Percentiles rank a stretch among this genome's conserved stretches.
These are phyloP conservation scores for Xylaria sp. DNA, from an alignment of 2,329 filamentous ascomycete species.

Conservation along the genomic window DNA sequence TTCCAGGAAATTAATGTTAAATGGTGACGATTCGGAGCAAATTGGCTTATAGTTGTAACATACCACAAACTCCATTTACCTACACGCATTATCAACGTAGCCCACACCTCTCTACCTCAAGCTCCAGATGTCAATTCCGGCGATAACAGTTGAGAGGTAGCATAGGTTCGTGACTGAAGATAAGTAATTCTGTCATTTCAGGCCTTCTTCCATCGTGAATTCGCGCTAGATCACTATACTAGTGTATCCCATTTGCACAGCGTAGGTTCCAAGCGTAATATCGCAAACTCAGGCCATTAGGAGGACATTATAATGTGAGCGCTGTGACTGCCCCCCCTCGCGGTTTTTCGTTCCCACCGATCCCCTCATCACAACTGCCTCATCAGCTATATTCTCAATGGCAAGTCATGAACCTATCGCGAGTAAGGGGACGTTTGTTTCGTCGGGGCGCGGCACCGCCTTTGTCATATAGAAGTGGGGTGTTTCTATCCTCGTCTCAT, in stretches of 20 bases:
- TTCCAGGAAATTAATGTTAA: not conserved
- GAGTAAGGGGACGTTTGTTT: not conserved
- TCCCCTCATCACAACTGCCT: too few species aligned
- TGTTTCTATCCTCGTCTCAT: not conserved
- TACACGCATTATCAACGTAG: not conserved
- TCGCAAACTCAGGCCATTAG: not conserved
- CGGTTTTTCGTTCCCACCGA: too few species aligned
- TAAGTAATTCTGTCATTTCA: not conserved
- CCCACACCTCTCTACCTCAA: not conserved
- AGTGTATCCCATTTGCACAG: not conserved
- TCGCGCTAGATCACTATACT: not conserved
- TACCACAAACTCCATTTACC: not conserved
- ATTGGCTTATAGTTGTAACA: not conserved
- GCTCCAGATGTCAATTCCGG: not conserved
- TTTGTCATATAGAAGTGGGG: conserved; percentile 11
- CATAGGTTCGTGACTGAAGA: not conserved
- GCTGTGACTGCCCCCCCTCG: too few species aligned
- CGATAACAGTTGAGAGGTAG: not conserved
- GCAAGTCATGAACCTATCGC: too few species aligned
- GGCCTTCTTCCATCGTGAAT: not conserved
- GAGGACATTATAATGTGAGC: not conserved
- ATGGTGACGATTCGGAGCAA: not conserved
- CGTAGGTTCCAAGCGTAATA: not conserved
- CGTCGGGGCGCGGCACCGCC: not conserved
- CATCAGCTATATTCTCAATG: too few species aligned